Evolutionary conservation across 352 stramenopile species (phyloP).

Genomic region (Pythium rhizo-oryzae): DNA sequence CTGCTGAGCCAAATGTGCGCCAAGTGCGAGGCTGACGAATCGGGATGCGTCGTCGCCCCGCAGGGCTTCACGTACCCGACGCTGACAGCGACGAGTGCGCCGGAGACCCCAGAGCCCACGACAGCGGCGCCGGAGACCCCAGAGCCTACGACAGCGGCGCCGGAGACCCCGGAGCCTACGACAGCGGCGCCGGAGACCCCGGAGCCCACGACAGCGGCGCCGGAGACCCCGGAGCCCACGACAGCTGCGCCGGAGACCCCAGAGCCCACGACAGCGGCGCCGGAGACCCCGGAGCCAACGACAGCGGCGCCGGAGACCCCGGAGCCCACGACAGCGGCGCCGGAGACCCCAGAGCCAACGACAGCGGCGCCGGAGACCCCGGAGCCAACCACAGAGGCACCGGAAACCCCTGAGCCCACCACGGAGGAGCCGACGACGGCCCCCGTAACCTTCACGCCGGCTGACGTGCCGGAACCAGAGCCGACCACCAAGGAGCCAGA

Average conservation of each 20-base stretch:
- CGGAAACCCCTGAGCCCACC: background rate
- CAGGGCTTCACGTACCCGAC: constrained; percentile 44
- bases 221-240: background rate
- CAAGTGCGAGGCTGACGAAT: constrained; percentile 35
- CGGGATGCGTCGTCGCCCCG: constrained; percentile 33
- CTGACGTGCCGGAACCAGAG: too few species aligned
- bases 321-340: background rate
- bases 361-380: background rate
- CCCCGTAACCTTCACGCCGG: background rate
- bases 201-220: background rate
- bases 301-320: background rate
- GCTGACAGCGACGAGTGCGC: constrained; percentile 7
- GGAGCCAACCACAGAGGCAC: background rate
- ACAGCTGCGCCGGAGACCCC: background rate
- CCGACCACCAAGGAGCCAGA: too few species aligned
- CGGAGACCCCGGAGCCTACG: background rate
- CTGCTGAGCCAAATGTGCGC: constrained; percentile 62
- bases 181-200: background rate
- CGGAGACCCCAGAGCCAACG: background rate
- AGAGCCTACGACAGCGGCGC: background rate
- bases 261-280: background rate
- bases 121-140: constrained; percentile 16
- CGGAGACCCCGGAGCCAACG: background rate
- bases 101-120: constrained; percentile 20
- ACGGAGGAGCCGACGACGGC: background rate